Evolutionary conservation across 768 basidiomycete species (phyloP).

Genomic region (Suillus brevipes): DNA sequence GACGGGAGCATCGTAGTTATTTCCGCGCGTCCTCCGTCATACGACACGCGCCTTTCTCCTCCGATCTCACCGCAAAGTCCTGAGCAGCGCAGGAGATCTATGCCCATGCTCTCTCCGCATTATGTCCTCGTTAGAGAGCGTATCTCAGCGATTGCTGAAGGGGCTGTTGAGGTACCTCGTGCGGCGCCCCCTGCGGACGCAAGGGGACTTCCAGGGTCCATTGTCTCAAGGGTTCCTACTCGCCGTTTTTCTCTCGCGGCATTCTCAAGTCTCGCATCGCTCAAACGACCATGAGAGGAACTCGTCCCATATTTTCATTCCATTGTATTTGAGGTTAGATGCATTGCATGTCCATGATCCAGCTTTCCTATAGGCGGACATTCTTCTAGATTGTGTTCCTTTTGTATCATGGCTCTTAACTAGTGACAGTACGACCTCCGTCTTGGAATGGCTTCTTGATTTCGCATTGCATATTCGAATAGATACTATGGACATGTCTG

Average conservation of each 20-base stretch:
- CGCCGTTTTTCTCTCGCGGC: conserved; percentile 33
- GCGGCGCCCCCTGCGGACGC: conserved; percentile 14
- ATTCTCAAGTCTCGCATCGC: conserved; percentile 20
- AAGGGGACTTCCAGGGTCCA: conserved; percentile 15
- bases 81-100: conserved; percentile 14
- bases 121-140: conserved; percentile 22
- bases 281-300: neutral
- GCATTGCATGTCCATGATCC: neutral
- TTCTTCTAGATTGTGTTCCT: neutral
- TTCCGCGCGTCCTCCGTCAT: conserved; percentile 30
- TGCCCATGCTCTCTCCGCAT: conserved; percentile 22
- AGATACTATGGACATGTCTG: neutral
- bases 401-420: neutral
- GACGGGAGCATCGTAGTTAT: conserved; percentile 32
- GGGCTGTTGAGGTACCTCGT: conserved; percentile 9
- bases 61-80: conserved; percentile 10
- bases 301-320: neutral
- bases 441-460: neutral
- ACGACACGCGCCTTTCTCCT: conserved; percentile 15
- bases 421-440: neutral
- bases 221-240: conserved; percentile 15
- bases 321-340: neutral
- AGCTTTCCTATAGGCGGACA: neutral
- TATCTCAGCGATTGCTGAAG: conserved; percentile 12
- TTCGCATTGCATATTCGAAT: neutral